These are phyloP conservation scores for Excoecaria agallocha DNA, from an alignment of 345 rosid genomes.

Conservation along the genomic window DNA sequence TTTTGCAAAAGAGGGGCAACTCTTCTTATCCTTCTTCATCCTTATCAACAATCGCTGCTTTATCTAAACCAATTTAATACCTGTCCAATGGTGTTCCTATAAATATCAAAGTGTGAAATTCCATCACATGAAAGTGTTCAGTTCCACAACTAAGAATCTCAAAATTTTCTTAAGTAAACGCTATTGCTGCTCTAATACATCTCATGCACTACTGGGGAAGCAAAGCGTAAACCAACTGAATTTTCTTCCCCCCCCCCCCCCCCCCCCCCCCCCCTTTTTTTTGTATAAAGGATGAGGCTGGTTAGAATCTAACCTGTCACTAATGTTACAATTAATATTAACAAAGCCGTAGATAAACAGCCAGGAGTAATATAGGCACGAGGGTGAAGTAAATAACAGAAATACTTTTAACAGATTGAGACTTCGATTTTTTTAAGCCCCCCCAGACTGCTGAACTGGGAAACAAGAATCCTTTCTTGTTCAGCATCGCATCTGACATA, in stretches of 20 bases:
- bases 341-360: not conserved
- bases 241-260: too few species aligned
- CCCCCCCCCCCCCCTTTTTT: too few species aligned
- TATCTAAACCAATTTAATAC: not conserved
- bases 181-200: not conserved
- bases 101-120: not conserved
- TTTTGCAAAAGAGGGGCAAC: too few species aligned
- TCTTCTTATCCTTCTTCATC: not conserved
- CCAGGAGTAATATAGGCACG: not conserved
- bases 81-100: not conserved
- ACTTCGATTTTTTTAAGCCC: not conserved
- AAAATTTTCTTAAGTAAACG: not conserved
- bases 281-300: too few species aligned
- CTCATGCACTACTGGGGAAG: not conserved
- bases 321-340: not conserved
- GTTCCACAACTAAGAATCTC: not conserved
- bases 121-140: not conserved
- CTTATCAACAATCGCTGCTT: too few species aligned
- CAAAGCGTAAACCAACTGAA: too few species aligned
- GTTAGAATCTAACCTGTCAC: not conserved
- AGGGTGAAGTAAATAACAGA: not conserved
- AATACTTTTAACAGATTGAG: not conserved
- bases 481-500: not conserved
- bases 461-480: not conserved
- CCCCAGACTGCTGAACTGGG: constrained; percentile 17